Evolutionary conservation across 2,329 filamentous ascomycete genomes (phyloP), one percentile per base, ranked within the genome.

Genomic region (Nemania bipapillata): DNA sequence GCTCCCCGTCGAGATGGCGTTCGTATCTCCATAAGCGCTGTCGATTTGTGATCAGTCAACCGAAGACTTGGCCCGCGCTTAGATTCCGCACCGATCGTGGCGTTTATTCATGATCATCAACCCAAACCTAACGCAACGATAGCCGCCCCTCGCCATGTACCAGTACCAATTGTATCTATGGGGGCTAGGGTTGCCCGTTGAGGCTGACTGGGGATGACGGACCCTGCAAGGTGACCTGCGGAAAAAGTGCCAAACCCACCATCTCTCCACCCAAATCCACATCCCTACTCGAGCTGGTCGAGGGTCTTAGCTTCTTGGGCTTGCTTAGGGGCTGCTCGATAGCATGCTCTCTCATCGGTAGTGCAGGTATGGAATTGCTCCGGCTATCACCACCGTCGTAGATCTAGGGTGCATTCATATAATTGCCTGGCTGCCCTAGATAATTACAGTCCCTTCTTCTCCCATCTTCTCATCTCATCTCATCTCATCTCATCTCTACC

Each of bases 221-320:
- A 35, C 66, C 66, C 63, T 69, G 62, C 66, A 63, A 63, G 57
- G 65, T 66, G 59, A 66, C 62, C 42, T 68, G 62, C 57, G 56
- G 55, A 54, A 62, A n/a, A 55, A 61, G 53, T 56, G 35, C 35
- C 26, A 67, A 67, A 65, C 59, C 64, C 69, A 66, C 69, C 58
- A 57, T 66, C 66, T 64, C 66, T 63, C 67, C 69, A 69, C 69
- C 28, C 28, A 45, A 71, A 65, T 70, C 69, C 69, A 71, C 69
- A 67, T 71, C 69, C 54, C 52, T 71, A 63, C 61, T 67, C 56
- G 45, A 47, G 66, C 57, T 58, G 66, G 69, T 71, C 45, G 58
- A 66, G 53, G 67, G 59, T 56, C 63, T 40, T 56, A n/a, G 57
- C 50, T 40, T 42, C 49, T 68, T 60, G 54, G 60, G 62, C 53